A percentile compares a stretch with the other conserved stretches of the same genome.
Conservation (phyloP, 495 filamentous ascomycete species). For the Staphylotrichum longicolle region DNA sequence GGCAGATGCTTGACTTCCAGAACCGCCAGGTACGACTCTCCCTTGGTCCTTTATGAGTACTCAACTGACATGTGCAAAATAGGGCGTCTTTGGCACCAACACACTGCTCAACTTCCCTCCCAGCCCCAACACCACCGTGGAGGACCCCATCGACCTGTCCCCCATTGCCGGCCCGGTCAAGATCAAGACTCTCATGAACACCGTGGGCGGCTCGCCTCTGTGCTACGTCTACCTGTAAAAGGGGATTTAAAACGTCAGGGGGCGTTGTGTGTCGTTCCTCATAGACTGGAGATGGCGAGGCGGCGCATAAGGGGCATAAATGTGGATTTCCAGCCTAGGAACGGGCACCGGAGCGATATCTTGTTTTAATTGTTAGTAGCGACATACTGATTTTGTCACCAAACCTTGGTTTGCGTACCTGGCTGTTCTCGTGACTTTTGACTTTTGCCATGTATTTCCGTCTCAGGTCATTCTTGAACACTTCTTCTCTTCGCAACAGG, state of each 20-base stretch:
- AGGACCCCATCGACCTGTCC: conserved; percentile 30
- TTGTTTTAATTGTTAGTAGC: too few relatives aligned
- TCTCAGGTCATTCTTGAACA: too few relatives aligned
- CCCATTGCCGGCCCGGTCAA: conserved; percentile 17
- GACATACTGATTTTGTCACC: too few relatives aligned
- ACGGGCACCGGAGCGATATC: too few relatives aligned
- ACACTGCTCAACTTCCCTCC: conserved; percentile 40
- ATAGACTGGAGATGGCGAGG: too few relatives aligned
- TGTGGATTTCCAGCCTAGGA: too few relatives aligned
- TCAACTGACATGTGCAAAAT: not conserved
- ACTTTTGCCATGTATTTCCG: too few relatives aligned
- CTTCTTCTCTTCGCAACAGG: too few relatives aligned
- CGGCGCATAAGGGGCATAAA: too few relatives aligned
- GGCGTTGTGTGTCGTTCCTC: not conserved
- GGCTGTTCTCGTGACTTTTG: too few relatives aligned
- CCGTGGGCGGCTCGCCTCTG: conserved; percentile 25
- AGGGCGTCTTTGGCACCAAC: conserved; percentile 41
- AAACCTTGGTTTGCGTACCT: too few relatives aligned
- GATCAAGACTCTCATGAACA: conserved; percentile 34
- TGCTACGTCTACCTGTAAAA: conserved; percentile 36
- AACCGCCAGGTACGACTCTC: conserved; percentile 35
- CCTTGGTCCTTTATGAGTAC: too few relatives aligned
- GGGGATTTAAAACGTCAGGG: not conserved
- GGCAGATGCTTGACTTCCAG: conserved; percentile 59
- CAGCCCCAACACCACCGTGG: conserved; percentile 35